These are phyloP conservation scores for Friedmanniomyces endolithicus DNA, from an alignment of 495 filamentous ascomycete species.

Conservation along the genomic window DNA sequence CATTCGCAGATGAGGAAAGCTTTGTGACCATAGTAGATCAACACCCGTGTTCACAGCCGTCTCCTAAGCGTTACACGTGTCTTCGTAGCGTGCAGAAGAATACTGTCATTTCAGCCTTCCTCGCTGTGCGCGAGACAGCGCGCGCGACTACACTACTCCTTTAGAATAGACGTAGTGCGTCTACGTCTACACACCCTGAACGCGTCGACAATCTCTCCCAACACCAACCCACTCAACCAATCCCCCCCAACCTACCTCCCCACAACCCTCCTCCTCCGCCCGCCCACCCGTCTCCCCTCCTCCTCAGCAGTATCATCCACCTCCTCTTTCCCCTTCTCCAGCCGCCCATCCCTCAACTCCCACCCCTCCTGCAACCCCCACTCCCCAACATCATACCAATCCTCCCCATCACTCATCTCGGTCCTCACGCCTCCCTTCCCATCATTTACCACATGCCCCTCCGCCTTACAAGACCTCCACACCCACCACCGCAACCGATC, in stretches of 20 bases:
- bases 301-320: constrained; percentile 18
- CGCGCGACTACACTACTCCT: too few species aligned
- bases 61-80: too few species aligned
- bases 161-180: too few species aligned
- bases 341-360: constrained; percentile 8
- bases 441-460: constrained; percentile 56
- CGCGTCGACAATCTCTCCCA: neutral
- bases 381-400: constrained; percentile 22
- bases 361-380: constrained; percentile 13
- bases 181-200: too few species aligned
- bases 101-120: too few species aligned
- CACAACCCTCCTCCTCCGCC: constrained; percentile 9
- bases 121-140: too few species aligned
- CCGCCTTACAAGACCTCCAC: constrained; percentile 75
- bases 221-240: neutral
- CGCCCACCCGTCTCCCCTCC: constrained; percentile 11
- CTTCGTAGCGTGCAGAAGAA: too few species aligned
- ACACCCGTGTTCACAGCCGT: too few species aligned
- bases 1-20: too few species aligned
- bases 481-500: constrained; percentile 69
- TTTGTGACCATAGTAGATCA: too few species aligned
- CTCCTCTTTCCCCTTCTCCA: constrained; percentile 25
- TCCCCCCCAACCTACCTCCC: neutral
- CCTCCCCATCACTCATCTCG: constrained; percentile 27
- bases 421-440: constrained; percentile 9